Evolutionary conservation across 371 early-diverging fungal species (phyloP), one percentile per base, ranked within the genome.

Genomic region (Edhazardia aedis): DNA sequence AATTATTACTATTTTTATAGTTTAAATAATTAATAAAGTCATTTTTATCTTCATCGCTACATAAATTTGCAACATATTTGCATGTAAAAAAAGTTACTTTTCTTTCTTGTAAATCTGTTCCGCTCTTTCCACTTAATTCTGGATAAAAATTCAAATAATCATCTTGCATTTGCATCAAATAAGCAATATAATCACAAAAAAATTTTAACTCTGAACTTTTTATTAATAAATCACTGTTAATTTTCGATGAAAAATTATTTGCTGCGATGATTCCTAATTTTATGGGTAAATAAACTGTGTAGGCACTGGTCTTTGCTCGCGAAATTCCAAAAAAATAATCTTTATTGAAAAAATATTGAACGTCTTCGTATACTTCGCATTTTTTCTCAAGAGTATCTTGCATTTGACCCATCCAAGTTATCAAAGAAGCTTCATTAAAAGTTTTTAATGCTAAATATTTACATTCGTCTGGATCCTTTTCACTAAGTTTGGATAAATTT

Each of bases 121-220:
- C 37, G 1, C 53, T 36, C 22, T 59, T 59, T 7, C 29, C 38
- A 11, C 45, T 24, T 26, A 28, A 23, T 25, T 54, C 46, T 6
- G 60, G 60, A 24, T 43, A 43, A 21, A 59, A 59, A 27, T 59
- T 54, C 19, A 59, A 28, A 49, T 54, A 59, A 50, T 59, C 60
- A 39, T 59, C 60, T 26, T 54, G 44, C 30, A 59, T 43, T 30
- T 59, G 60, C 26, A 38, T 40, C 22, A 53, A 39, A 6, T 37
- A n/a, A 33, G 50, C 60, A 28, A 24, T 28, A 47, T 19, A 11
- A 4, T 3, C 12, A 6, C 14, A 11, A 25, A 19, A 25, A 12
- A 24, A 11, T 24, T 45, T 45, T 7, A 33, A 14, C 6, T 33
- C 14, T 33, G 33, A 6, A 7, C 7, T 6, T 33, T 33, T 14